Percentiles rank a stretch among this genome's conserved stretches.
Evolutionary conservation across 108 stramenopile genomes (phyloP).

Genomic region (Licmophora abbreviata): DNA sequence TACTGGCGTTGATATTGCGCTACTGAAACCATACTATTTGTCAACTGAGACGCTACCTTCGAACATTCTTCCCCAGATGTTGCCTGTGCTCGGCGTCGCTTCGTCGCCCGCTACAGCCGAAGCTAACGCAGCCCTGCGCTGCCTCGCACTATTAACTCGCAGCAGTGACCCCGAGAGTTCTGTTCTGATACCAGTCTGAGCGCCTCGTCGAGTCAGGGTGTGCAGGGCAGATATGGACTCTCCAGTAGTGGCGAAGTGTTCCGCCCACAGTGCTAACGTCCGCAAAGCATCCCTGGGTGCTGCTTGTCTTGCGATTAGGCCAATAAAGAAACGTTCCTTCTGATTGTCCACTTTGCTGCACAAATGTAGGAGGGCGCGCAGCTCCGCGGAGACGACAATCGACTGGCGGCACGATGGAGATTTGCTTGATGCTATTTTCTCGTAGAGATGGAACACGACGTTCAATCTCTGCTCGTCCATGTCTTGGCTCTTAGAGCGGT

Average conservation of each 20-base stretch:
- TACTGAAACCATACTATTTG: too few species aligned
- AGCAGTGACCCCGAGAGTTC: constrained; percentile 67
- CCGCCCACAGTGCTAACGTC: constrained; percentile 35
- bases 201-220: constrained; percentile 32
- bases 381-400: constrained; percentile 19
- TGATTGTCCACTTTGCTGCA: constrained; percentile 1
- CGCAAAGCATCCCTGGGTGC: constrained; percentile 38
- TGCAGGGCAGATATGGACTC: constrained; percentile 27
- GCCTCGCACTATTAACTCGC: constrained; percentile 48
- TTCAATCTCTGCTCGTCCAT: too few species aligned
- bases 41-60: constrained; percentile 30
- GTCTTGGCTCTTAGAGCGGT: too few species aligned
- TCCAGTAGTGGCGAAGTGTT: constrained; percentile 15
- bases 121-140: too few species aligned
- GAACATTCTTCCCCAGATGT: constrained; percentile 38
- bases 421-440: too few species aligned
- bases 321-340: constrained; percentile 30
- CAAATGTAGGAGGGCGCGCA: constrained; percentile 6
- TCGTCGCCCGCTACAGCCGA: too few species aligned
- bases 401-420: constrained; percentile 5
- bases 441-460: too few species aligned
- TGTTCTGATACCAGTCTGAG: constrained; percentile 30
- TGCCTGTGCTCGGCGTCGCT: constrained; percentile 12
- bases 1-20: too few species aligned
- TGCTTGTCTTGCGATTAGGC: constrained; percentile 34